Evolutionary conservation across 768 basidiomycete species (phyloP), one percentile per base, ranked within the genome.

Genomic region (Kockovaella imperatae): DNA sequence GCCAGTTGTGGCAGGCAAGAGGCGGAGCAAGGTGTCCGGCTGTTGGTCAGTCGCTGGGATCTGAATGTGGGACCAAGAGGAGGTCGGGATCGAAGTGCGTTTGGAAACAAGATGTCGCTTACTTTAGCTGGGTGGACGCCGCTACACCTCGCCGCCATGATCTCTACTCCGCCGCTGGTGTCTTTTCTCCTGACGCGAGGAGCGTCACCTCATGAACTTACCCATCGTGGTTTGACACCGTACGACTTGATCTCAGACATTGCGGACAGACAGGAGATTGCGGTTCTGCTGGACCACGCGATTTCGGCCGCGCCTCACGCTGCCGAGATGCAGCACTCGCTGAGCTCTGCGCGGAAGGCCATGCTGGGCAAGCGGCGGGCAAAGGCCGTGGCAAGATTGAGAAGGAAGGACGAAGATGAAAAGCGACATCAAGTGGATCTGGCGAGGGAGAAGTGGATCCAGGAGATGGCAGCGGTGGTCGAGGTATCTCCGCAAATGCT

Each of bases 161-260:
- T 87, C 30, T 82, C 87, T 11, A 89, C 93, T 26, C 86, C 91
- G 2, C 90, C 90, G 2, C 75, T 97, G 18, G 79, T 97, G 18
- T 88, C 90, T 0, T 84, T 88, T 75, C 76, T 99, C 20, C 83
- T 97, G 73, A 93, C 87, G 10, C 86, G 88, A 58, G 87, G 88
- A 38, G 87, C 87, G 53, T 89, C 87, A 21, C 82, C 86, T 0
- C 81, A 86, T 53, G 78, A 81, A 4, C 67, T 79, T 36, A 93
- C 91, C 21, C 78, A 77, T 58, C 81, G 84, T 31, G 83, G 85
- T 24, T 72, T 96, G 32, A 90, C 84, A 3, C 82, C 95, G 2
- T 76, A 93, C 24, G 91, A 97, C 68, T 82, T 97, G 51, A 81
- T 95, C 32, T 84, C 85, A 2, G 77, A 79, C 15, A 74, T 91